Evolutionary conservation across 1,284 basidiomycete species (phyloP), one percentile per base, ranked within the genome.

Genomic region (Amylostereum chailletii): DNA sequence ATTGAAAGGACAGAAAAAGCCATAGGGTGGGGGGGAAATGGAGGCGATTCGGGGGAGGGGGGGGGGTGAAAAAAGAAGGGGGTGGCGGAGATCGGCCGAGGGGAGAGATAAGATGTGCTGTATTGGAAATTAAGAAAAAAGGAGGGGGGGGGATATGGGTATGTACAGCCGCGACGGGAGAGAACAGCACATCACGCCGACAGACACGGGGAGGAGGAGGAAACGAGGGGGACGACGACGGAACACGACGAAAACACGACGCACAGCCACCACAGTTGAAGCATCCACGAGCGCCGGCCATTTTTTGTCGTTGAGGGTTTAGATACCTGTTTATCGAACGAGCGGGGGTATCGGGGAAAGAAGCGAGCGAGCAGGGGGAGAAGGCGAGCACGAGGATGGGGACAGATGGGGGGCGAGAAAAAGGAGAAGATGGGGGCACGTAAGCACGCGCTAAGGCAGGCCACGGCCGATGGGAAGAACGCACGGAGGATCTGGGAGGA

Each of bases 261-360:
- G 80, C 76, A 86, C 85, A 80, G 69, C 79, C 83, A 69, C 86
- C 87, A 72, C 87, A 90, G 67, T 88, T 90, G 62, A 85, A 90
- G 66, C 86, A 90, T 67, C 83, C 84, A 64, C 87, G 75, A 53
- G 74, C 77, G 53, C 80, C 76, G 60, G 84, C 76, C 85, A 88
- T 88, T 59, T 61, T 72, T 61, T 57, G 60, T 60, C 19, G 19
- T 19, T 19, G 19, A 19, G 19, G 19, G 19, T 19, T 19, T 19
- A 19, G 19, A 19, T 19, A 19, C 19, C 19, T 19, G 19, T 19
- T 19, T 19, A 19, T 19, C 19, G 19, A 19, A 19, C 19, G 19
- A 19, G 19, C 19, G 19, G 19, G 19, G 19, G 19, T 19, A 19
- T 19, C 60, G 57, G 30, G 37, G 50, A 53, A 52, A 46, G 39